Percentiles rank a stretch among this genome's conserved stretches.
phyloP scores from a whole-genome alignment of 805 yeast genomes.

The Yarrowia alimentaria region DNA sequence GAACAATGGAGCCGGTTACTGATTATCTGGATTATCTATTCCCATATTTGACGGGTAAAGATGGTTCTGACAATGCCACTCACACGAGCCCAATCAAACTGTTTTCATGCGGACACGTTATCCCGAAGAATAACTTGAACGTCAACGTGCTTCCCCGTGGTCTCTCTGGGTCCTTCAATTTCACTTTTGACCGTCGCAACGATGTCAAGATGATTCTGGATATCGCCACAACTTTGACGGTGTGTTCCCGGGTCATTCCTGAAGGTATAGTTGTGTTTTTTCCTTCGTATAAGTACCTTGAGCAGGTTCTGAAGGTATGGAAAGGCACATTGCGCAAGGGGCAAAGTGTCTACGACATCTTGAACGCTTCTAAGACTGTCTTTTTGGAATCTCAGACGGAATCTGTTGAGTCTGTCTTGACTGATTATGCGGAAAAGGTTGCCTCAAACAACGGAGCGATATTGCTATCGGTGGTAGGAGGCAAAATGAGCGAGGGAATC shows the following conservation, averaged over 20 bases:
- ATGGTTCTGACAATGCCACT: too few species aligned
- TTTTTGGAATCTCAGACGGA: constrained; percentile 55
- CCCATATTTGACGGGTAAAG: constrained; percentile 49
- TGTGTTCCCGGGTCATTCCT: constrained; percentile 52
- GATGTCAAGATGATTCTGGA: constrained; percentile 46
- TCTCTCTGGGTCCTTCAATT: constrained; percentile 47
- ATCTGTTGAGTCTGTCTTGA: constrained; percentile 49
- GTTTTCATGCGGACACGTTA: constrained; percentile 80
- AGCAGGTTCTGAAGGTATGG: constrained; percentile 56
- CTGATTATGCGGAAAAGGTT: constrained; percentile 51
- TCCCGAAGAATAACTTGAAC: constrained; percentile 64
- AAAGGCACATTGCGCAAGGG: constrained; percentile 36
- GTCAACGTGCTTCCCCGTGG: constrained; percentile 53
- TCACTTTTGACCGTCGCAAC: constrained; percentile 66
- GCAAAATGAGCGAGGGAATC: constrained; percentile 89
- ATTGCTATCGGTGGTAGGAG: constrained; percentile 85
- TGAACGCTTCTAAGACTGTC: constrained; percentile 40
- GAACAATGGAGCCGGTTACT: constrained; percentile 86
- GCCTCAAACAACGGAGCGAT: constrained; percentile 55
- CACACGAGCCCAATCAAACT: constrained; percentile 50
- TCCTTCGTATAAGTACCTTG: constrained; percentile 77
- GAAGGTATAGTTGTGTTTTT: constrained; percentile 77
- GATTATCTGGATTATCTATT: constrained; percentile 68
- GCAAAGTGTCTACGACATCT: constrained; percentile 33
- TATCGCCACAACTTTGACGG: constrained; percentile 51